Evolutionary conservation across 257 asterid species (phyloP).

Genomic region (Nicotiana sylvestris): DNA sequence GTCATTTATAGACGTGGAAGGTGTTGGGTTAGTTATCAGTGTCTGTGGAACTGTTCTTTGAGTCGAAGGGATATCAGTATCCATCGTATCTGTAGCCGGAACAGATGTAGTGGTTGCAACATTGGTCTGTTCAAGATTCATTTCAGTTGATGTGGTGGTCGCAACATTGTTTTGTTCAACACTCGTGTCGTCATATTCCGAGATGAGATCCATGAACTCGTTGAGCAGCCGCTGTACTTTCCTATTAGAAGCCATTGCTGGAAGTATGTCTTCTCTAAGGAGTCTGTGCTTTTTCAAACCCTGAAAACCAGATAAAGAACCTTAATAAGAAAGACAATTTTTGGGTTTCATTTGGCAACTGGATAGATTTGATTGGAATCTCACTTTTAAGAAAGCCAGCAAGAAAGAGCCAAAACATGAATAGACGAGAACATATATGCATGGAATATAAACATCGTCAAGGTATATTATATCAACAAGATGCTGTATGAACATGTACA

Average conservation of each 20-base stretch:
- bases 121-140: conserved; percentile 21
- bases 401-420: neutral
- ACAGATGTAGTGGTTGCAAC: conserved; percentile 18
- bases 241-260: conserved; percentile 97
- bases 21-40: conserved; percentile 15
- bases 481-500: neutral
- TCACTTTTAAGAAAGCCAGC: neutral
- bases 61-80: conserved; percentile 23
- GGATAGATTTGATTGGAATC: neutral
- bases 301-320: conserved; percentile 31
- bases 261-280: conserved; percentile 90
- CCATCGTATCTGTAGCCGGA: conserved; percentile 30
- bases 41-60: conserved; percentile 22
- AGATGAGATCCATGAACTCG: conserved; percentile 74
- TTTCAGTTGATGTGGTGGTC: conserved; percentile 25
- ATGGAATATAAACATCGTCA: neutral
- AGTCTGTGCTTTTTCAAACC: conserved; percentile 91
- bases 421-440: neutral
- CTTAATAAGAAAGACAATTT: neutral
- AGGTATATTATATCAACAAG: neutral
- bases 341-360: neutral
- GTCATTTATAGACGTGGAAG: conserved; percentile 17
- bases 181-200: conserved; percentile 55
- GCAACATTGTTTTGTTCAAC: conserved; percentile 19
- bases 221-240: conserved; percentile 89